Evolutionary conservation across 108 stramenopile species (phyloP), one percentile per base, ranked within the genome.

Genomic region (Skeletonema grethae): DNA sequence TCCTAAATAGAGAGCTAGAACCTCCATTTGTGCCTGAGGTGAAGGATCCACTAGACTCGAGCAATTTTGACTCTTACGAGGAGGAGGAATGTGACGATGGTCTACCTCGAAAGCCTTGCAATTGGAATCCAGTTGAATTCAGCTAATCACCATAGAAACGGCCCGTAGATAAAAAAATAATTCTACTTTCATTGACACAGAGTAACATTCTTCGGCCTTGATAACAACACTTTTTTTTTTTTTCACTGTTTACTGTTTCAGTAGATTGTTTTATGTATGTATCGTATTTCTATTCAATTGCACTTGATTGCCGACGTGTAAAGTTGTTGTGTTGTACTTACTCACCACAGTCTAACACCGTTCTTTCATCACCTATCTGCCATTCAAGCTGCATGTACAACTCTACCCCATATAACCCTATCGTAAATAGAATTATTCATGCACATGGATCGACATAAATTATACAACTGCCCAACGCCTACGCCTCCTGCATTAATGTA

Each of bases 401-500:
- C n/a, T 60, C 67, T 25, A 10, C 34, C 53, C 53, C 55, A 57
- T n/a, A n/a, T n/a, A 18, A 35, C 20, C 30, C 58, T 31, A 31
- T 31, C 4, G 31, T 31, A 31, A 4, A 31, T 48, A 5, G 22
- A 46, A 61, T 34, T 58, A 11, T 36, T 65, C 6, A 2, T 25
- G 0, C 13, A 11, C 29, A 50, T 28, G 20, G 53, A 41, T 25
- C 25, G n/a, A 18, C 67, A 24, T 67, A 7, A 8, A 18, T 25
- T 30, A 7, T 13, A 18, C 41, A 60, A 63, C 15, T 64, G 5
- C 6, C 31, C 65, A 69, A 15, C 55, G 36, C 22, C 30, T 79
- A 72, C n/a, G 92, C 93, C 62, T 88, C 82, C 80, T 98, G 98
- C 72, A 99, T 79, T 63, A 98, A 75, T 9, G 99, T 99, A 74